Conservation (phyloP, 2,329 filamentous ascomycete genomes). For the Lasiodiplodia sp. region DNA sequence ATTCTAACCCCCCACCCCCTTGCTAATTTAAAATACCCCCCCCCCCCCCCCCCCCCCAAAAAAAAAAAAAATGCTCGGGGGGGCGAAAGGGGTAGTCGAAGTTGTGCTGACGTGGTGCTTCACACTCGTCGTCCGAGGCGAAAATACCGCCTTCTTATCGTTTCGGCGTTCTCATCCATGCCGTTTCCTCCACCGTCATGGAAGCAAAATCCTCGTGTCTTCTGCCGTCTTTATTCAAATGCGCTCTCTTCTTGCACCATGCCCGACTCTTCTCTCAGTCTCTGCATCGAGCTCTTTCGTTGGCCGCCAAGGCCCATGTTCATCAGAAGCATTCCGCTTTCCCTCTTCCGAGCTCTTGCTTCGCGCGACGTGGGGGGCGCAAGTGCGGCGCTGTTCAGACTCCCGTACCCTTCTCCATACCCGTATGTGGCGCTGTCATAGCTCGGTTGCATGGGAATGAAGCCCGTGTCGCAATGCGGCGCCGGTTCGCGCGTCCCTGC, state of each 20-base stretch:
- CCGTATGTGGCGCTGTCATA: slow-evolving; percentile 50
- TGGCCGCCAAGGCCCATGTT: slow-evolving; percentile 43
- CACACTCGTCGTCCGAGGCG: no score
- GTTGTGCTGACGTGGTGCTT: background rate
- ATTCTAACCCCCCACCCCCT: no score
- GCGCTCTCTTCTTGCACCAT: slow-evolving; percentile 36
- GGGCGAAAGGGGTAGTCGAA: background rate
- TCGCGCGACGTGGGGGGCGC: slow-evolving; percentile 36
- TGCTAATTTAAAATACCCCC: no score
- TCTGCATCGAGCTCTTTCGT: slow-evolving; percentile 47
- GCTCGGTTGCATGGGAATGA: slow-evolving; percentile 59
- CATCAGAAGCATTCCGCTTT: slow-evolving; percentile 50
- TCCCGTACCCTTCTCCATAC: slow-evolving; percentile 42
- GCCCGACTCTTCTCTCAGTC: slow-evolving; percentile 41
- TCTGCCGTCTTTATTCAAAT: slow-evolving; percentile 18
- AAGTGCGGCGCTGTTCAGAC: slow-evolving; percentile 43
- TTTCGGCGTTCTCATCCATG: background rate
- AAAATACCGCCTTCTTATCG: background rate
- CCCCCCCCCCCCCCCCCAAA: no score
- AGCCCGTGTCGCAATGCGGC: slow-evolving; percentile 56
- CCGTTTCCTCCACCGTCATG: background rate
- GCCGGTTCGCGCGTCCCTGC: slow-evolving; percentile 30
- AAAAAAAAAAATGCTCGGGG: background rate
- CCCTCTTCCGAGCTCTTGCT: slow-evolving; percentile 43
- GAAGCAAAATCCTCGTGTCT: background rate